These are phyloP conservation scores for Taphrina deformans DNA, from an alignment of 1,139 yeast species.

Conservation along the genomic window DNA sequence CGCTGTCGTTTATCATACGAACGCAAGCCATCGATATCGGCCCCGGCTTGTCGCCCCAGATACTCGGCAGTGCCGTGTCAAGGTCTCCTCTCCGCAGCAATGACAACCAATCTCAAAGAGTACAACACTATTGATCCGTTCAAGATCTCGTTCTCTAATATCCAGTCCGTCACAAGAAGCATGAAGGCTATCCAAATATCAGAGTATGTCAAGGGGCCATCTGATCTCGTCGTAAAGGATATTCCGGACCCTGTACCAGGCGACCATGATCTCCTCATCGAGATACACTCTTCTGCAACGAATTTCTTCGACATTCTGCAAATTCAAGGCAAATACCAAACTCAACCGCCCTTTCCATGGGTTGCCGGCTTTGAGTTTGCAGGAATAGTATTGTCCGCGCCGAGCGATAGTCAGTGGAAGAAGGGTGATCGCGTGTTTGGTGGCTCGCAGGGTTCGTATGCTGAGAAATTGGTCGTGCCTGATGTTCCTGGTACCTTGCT, in stretches of 20 bases:
- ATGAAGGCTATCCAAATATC: conserved; percentile 33
- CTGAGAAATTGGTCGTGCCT: conserved; percentile 24
- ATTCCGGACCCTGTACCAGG: conserved; percentile 35
- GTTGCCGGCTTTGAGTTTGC: conserved; percentile 37
- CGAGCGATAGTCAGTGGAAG: conserved; percentile 16
- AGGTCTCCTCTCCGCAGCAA: background rate
- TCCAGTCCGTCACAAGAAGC: too few relatives aligned
- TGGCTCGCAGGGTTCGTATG: conserved; percentile 31
- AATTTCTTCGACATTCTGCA: conserved; percentile 37
- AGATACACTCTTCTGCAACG: conserved; percentile 36
- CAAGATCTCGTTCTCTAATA: too few relatives aligned
- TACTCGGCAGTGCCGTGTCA: background rate
- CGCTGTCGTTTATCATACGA: background rate
- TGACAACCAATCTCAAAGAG: background rate
- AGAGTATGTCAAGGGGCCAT: conserved; percentile 33
- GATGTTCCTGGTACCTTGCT: conserved; percentile 27
- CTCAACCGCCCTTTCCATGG: conserved; percentile 37
- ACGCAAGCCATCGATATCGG: conserved; percentile 13
- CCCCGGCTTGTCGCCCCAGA: conserved; percentile 1
- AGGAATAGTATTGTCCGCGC: conserved; percentile 28
- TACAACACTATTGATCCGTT: background rate
- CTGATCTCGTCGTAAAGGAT: conserved; percentile 2
- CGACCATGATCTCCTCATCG: conserved; percentile 33
- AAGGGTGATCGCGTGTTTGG: conserved; percentile 34
- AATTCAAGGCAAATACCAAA: conserved; percentile 37